A percentile compares a stretch with the other conserved stretches of the same genome.
Evolutionary conservation across 768 basidiomycete species (phyloP).

Genomic region (Exsudoporus frostii): DNA sequence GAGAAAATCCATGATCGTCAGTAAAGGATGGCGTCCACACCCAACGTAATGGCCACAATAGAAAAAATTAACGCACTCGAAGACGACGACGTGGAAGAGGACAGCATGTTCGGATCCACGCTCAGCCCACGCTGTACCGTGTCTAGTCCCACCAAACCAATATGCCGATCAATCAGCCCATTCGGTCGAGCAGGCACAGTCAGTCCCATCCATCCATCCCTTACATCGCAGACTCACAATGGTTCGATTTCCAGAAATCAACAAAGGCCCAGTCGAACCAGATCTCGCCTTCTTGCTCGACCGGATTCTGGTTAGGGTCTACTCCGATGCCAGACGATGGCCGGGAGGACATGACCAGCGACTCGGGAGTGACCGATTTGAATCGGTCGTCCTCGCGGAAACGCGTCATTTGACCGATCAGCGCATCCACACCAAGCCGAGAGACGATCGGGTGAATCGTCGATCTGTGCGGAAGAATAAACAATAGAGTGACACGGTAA

Average conservation of each 20-base stretch:
- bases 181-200: neutral
- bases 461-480: conserved; percentile 41
- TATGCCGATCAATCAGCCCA: neutral
- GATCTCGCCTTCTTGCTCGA: conserved; percentile 71
- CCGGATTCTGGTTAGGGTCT: conserved; percentile 11
- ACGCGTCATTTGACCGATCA: conserved; percentile 81
- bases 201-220: neutral
- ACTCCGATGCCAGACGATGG: conserved; percentile 2
- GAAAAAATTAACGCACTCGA: conserved; percentile 44
- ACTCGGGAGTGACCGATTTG: conserved; percentile 84
- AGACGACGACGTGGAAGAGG: conserved; percentile 47
- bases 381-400: conserved; percentile 92
- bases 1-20: neutral
- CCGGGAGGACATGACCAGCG: conserved; percentile 62
- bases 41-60: neutral
- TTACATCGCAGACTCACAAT: conserved; percentile 56
- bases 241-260: conserved; percentile 98
- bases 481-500: neutral
- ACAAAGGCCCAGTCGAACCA: conserved; percentile 99
- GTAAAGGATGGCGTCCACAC: neutral
- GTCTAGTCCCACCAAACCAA: conserved; percentile 41
- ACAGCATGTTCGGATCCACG: conserved; percentile 62
- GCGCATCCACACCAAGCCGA: conserved; percentile 85
- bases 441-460: conserved; percentile 89
- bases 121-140: conserved; percentile 72